Evolutionary conservation across 2,329 filamentous ascomycete species (phyloP), one percentile per base, ranked within the genome.

Genomic region (Pleomassaria siparia): DNA sequence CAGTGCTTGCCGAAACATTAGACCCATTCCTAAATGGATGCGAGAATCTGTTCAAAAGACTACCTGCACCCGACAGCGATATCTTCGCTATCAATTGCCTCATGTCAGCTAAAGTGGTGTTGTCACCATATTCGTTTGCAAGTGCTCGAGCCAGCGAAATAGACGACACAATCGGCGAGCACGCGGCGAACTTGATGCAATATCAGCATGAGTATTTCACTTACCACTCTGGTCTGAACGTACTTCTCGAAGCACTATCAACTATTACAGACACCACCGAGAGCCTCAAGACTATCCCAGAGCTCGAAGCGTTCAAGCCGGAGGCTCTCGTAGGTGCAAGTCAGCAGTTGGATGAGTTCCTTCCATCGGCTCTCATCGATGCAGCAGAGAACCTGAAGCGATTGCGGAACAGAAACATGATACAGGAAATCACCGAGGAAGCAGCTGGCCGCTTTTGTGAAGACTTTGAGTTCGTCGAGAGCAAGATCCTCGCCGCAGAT

Each of bases 301-400:
- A 64, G 1, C 74, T 87, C 1, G 75, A 79, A 0, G 72, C 79
- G 3, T 82, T 89, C 62, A 80, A 85, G 49, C 79, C 82, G 0
- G 72, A 79, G 4, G 71, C 79, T 0, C 76, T 97, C n/a, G 73
- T 80, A 1, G 73, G 77, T 41, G 84, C 86, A 2, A 89, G 89
- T 59, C 88, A 91, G 60, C 81, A 80, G 32, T 77, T 99, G 6
- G 94, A 99, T 63, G 85, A 90, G 51, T 99, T 97, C 72, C 76
- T 99, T 20, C 91, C 94, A 0, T 95, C 90, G 1, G 94, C 92
- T 2, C 79, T 96, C 24, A 92, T 96, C 78, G 94, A 99, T 66
- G 91, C 91, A 2, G 84, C 89, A 59, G 88, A 94, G 42, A 89
- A 90, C 50, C 71, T 97, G 21, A 86, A 86, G 54, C 77, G 82